A percentile compares a stretch with the other conserved stretches of the same genome.
Conservation (phyloP, 805 yeast species). For the Saccharomycopsis sp. region DNA sequence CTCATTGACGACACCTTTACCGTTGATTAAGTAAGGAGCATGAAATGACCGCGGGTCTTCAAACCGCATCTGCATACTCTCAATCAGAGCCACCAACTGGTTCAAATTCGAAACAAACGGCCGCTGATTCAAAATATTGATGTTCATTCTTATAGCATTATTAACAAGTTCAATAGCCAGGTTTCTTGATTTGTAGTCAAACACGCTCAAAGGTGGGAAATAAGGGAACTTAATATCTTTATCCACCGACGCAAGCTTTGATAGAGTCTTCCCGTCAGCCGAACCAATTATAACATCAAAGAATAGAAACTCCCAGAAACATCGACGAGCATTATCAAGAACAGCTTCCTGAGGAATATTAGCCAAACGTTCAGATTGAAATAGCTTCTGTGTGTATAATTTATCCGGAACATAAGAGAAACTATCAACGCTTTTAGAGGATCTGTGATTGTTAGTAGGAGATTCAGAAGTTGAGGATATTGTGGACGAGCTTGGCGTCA, state of each 20-base stretch:
- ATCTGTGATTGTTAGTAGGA: background rate
- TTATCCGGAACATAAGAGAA: constrained; percentile 6
- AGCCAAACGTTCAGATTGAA: constrained; percentile 21
- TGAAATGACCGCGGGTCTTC: constrained; percentile 37
- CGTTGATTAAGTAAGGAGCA: constrained; percentile 37
- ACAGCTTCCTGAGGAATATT: constrained; percentile 13
- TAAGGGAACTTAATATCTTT: constrained; percentile 34
- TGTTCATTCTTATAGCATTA: constrained; percentile 42
- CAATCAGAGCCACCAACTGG: constrained; percentile 40
- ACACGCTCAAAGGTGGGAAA: constrained; percentile 30
- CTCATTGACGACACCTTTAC: constrained; percentile 42
- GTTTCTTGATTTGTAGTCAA: constrained; percentile 43
- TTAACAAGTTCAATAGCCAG: constrained; percentile 42
- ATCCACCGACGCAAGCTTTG: constrained; percentile 32
- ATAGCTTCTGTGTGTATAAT: constrained; percentile 25
- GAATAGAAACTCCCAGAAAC: constrained; percentile 48
- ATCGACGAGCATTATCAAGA: constrained; percentile 34
- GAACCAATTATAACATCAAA: constrained; percentile 48
- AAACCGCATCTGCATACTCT: constrained; percentile 45
- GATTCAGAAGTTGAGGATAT: background rate
- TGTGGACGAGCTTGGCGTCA: constrained; percentile 4
- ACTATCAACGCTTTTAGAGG: background rate
- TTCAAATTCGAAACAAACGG: constrained; percentile 33
- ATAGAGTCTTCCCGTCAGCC: constrained; percentile 43
- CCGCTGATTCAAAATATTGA: constrained; percentile 36